phyloP scores from a whole-genome alignment of 768 basidiomycete species.

The Phylloporus sp. region DNA sequence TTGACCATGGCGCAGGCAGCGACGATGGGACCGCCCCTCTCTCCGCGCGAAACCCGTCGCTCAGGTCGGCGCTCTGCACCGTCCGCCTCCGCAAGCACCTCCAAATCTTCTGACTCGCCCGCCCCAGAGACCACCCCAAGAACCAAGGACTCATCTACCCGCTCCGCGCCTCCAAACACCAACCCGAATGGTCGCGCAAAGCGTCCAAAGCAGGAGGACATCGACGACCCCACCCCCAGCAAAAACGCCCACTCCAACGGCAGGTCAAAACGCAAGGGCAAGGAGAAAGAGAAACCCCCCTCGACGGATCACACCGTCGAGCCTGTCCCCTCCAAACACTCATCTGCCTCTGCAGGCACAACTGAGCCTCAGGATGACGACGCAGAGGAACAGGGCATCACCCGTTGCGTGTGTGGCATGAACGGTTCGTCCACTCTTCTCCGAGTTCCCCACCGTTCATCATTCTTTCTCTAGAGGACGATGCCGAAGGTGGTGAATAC shows the following conservation, averaged over 20 bases:
- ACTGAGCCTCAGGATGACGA: slow-evolving; percentile 38
- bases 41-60: slow-evolving; percentile 71
- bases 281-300: slow-evolving; percentile 54
- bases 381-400: slow-evolving; percentile 53
- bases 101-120: slow-evolving; percentile 72
- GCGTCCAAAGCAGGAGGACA: slow-evolving; percentile 69
- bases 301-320: slow-evolving; percentile 29
- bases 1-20: slow-evolving; percentile 56
- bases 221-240: slow-evolving; percentile 50
- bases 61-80: slow-evolving; percentile 71
- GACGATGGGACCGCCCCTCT: slow-evolving; percentile 72
- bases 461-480: slow-evolving; percentile 50
- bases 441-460: slow-evolving; percentile 18
- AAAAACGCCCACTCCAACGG: slow-evolving; percentile 41
- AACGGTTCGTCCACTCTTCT: slow-evolving; percentile 48
- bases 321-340: slow-evolving; percentile 24
- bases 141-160: slow-evolving; percentile 38
- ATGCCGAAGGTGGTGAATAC: slow-evolving; percentile 83
- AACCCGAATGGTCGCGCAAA: slow-evolving; percentile 44
- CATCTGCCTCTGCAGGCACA: slow-evolving; percentile 30
- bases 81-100: slow-evolving; percentile 59
- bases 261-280: slow-evolving; percentile 59
- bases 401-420: slow-evolving; percentile 84
- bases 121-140: slow-evolving; percentile 41
- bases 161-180: slow-evolving; percentile 37